Conservation (phyloP, 768 basidiomycete species). For the Tylopilus sp. region DNA sequence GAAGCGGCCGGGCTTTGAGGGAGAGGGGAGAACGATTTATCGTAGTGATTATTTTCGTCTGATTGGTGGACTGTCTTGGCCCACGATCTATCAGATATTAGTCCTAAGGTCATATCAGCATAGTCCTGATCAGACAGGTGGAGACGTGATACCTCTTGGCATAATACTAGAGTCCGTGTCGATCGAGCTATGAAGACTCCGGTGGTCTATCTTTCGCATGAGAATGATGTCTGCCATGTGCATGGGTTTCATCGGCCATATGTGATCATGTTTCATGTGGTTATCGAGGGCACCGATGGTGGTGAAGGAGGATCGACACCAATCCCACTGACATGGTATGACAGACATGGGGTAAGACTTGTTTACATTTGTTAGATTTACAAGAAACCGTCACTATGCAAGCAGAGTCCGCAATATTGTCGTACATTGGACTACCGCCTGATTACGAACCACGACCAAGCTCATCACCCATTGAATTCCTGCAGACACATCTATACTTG, state of each 20-base stretch:
- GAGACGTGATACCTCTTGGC: constrained; percentile 18
- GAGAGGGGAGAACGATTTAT: constrained; percentile 23
- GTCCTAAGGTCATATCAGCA: constrained; percentile 11
- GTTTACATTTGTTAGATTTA: constrained; percentile 21
- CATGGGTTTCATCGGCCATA: constrained; percentile 42
- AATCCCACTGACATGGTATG: constrained; percentile 49
- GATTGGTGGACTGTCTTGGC: constrained; percentile 2
- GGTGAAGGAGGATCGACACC: constrained; percentile 45
- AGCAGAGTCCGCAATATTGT: constrained; percentile 32
- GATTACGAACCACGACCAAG: constrained; percentile 62
- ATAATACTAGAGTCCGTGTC: constrained; percentile 11
- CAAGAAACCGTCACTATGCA: constrained; percentile 1
- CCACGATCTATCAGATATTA: not conserved
- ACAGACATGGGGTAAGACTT: constrained; percentile 7
- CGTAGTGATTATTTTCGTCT: constrained; percentile 6
- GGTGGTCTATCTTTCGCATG: constrained; percentile 36
- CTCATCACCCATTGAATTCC: constrained; percentile 57
- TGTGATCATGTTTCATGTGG: constrained; percentile 50
- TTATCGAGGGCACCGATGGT: constrained; percentile 36
- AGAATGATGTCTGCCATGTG: constrained; percentile 42
- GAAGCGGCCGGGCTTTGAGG: constrained; percentile 13
- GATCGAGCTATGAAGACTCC: constrained; percentile 26
- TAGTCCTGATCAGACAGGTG: not conserved
- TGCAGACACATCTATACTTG: constrained; percentile 51
- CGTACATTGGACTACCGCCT: constrained; percentile 54